Conservation (phyloP, 2,329 filamentous ascomycete species). For the Stachybotrys chartarum region DNA sequence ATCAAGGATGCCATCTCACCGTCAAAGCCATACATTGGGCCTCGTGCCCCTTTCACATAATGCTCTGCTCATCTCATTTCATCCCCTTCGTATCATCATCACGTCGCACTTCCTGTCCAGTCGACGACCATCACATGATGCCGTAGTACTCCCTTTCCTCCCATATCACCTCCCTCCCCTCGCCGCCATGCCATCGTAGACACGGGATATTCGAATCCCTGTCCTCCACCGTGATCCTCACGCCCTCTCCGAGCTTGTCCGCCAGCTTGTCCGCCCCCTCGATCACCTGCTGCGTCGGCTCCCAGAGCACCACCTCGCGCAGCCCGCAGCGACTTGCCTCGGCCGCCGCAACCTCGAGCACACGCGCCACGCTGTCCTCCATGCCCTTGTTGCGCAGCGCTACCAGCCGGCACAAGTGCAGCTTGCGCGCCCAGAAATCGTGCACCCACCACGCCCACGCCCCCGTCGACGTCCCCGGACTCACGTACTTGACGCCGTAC, state of each 20-base stretch:
- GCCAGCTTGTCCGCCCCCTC: conserved; percentile 19
- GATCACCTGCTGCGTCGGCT: conserved; percentile 22
- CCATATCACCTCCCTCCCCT: conserved; percentile 7
- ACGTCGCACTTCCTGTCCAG: too few species aligned
- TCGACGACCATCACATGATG: too few species aligned
- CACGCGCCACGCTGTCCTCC: conserved; percentile 13
- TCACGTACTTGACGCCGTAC: too few species aligned
- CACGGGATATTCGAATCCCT: conserved; percentile 24
- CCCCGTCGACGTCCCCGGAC: conserved; percentile 3
- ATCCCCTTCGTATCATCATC: too few species aligned
- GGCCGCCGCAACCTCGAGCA: conserved; percentile 24
- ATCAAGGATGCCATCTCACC: too few species aligned
- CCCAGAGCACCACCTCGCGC: conserved; percentile 26
- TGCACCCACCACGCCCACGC: conserved; percentile 28
- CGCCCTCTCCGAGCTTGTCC: conserved; percentile 22
- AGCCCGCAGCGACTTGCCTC: conserved; percentile 24
- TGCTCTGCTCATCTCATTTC: too few species aligned
- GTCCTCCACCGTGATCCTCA: conserved; percentile 20
- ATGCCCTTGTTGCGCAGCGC: conserved; percentile 11
- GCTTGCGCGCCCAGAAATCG: conserved; percentile 18
- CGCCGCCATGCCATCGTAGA: conserved; percentile 26
- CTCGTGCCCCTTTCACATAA: too few species aligned
- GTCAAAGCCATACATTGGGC: too few species aligned
- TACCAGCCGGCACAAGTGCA: conserved; percentile 10
- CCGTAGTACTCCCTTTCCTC: conserved; percentile 24